phyloP scores from a whole-genome alignment of 352 stramenopile species.

The Globisporangium ultimum region DNA sequence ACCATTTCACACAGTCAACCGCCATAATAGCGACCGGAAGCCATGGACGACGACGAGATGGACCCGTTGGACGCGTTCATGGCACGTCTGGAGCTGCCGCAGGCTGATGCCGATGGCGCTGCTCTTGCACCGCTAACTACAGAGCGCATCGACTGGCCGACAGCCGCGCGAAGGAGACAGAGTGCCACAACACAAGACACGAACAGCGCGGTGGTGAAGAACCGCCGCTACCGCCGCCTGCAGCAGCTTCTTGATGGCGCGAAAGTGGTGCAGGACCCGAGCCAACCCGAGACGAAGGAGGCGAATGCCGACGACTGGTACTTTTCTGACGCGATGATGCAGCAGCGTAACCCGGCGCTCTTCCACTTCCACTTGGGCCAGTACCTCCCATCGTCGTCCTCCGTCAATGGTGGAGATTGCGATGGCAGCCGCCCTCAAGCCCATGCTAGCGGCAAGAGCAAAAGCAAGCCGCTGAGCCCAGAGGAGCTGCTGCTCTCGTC shows the following conservation, averaged over 20 bases:
- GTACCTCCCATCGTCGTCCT: conserved; percentile 29
- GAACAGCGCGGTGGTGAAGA: conserved; percentile 42
- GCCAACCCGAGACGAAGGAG: conserved; percentile 6
- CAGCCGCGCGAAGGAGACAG: not conserved
- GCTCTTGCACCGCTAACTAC: conserved; percentile 1
- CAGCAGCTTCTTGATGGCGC: conserved; percentile 50
- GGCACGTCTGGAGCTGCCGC: conserved; percentile 45
- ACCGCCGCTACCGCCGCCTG: conserved; percentile 67
- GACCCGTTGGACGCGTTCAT: conserved; percentile 84
- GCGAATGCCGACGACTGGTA: conserved; percentile 38
- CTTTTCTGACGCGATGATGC: conserved; percentile 82
- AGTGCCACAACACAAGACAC: not conserved
- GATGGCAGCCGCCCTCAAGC: not conserved
- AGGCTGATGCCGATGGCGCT: conserved; percentile 7
- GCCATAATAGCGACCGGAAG: not conserved
- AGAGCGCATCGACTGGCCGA: conserved; percentile 7
- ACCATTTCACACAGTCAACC: not conserved
- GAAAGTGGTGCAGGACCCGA: conserved; percentile 10
- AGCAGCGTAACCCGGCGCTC: conserved; percentile 73
- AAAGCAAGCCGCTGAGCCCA: no score
- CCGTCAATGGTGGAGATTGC: not conserved
- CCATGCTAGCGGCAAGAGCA: no score
- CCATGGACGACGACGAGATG: conserved; percentile 20
- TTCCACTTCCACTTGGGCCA: conserved; percentile 83
- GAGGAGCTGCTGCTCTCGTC: conserved; percentile 37